Base-by-base conservation (phyloP, 1,284 basidiomycete genomes). In the Entoloma clypeatum region DNA sequence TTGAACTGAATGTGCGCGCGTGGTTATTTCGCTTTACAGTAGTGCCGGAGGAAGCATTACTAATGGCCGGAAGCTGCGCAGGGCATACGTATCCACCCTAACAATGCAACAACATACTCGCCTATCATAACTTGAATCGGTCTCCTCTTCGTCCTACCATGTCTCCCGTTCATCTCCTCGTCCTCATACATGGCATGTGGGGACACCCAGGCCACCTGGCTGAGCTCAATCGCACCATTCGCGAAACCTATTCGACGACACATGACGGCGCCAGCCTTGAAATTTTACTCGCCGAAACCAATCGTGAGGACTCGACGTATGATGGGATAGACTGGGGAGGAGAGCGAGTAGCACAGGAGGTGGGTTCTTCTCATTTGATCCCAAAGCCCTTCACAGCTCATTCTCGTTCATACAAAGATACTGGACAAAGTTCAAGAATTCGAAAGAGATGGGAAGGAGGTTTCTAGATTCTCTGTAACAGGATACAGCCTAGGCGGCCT, bases 181-280 rank as follows among this genome's bases (percentile, higher is more conserved):
- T 89, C 19, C 72, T 88, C 43, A 74, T 88, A 28, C 88, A 91
- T 54, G 89, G 89, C 25, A 86, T 92, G 78, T 92, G 88, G 88
- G 88, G 89, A 2, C 75, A 79, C 50, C 80, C 86, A 0, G 50
- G 43, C 34, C 66, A 72, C 48, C 55, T 72, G 10, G 55, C 59
- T 7, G 68, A 68, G 48, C 55, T 69, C 7, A 51, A 54, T 10
- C 59, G 67, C 18, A 58, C 69, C 30, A 60, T 64, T 32, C 51
- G 48, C 21, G 66, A 68, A 42, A 62, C 57, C 5, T 54, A 64
- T 32, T 30, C 55, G 4, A 41, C 45, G 10, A 45, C 51, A 7
- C 37, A 38, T 8, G 52, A 67, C 39, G 59, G 56, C 33, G 49
- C 52, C 16, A 44, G 57, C 26, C 61, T 85, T 1, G 68, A 74